A percentile compares a stretch with the other conserved stretches of the same genome.
These are phyloP conservation scores for Aspergillus fumigatiaffinis DNA, from an alignment of 2,329 filamentous ascomycete species.

Conservation along the genomic window DNA sequence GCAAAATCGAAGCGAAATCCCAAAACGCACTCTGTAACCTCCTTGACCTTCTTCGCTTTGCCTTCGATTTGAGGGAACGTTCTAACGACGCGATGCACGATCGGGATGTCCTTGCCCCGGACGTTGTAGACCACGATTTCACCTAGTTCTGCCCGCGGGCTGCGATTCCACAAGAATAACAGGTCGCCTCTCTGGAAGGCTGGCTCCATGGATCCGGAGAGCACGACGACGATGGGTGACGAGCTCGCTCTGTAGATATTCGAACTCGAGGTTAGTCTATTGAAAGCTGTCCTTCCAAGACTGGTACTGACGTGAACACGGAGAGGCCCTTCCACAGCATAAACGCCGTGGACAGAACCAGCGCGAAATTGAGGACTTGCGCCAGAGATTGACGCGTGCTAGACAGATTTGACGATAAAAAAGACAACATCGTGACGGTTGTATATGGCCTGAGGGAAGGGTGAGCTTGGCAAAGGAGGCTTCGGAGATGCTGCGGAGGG, in stretches of 20 bases:
- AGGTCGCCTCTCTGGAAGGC: constrained; percentile 63
- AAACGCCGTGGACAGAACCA: constrained; percentile 86
- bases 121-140: constrained; percentile 82
- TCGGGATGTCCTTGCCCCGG: constrained; percentile 90
- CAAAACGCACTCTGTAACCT: constrained; percentile 25
- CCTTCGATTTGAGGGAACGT: constrained; percentile 50
- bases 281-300: neutral
- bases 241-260: constrained; percentile 53
- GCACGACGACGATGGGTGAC: constrained; percentile 63
- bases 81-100: constrained; percentile 88
- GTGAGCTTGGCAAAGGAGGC: neutral
- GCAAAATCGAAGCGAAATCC: neutral
- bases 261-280: neutral
- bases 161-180: constrained; percentile 61
- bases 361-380: constrained; percentile 84
- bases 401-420: constrained; percentile 52
- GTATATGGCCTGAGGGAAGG: neutral
- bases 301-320: constrained; percentile 51
- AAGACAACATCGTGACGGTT: constrained; percentile 59
- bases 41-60: constrained; percentile 33
- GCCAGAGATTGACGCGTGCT: constrained; percentile 77
- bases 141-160: constrained; percentile 61
- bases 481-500: constrained; percentile 7
- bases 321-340: constrained; percentile 95
- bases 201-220: constrained; percentile 66